phyloP scores from a whole-genome alignment of 192 early-diverging fungal genomes.

The Coemansia sp. region DNA sequence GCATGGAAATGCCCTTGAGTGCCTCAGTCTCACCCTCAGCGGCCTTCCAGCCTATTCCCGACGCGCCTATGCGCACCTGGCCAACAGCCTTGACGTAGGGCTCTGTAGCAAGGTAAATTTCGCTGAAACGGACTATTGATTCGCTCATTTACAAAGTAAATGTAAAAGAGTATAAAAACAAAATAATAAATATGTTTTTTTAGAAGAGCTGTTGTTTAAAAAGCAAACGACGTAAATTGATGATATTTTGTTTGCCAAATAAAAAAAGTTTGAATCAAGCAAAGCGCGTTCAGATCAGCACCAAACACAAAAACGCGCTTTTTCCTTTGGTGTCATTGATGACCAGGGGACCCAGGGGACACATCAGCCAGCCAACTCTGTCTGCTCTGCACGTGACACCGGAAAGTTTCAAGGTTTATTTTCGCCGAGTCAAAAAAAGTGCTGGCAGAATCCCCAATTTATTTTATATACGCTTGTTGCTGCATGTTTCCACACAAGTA shows the following conservation, averaged over 20 bases:
- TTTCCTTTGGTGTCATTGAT: no score
- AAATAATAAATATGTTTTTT: constrained; percentile 8
- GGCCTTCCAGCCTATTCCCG: constrained; percentile 56
- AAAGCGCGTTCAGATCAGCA: no score
- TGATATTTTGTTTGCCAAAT: no score
- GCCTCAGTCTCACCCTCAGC: constrained; percentile 49
- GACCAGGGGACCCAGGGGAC: no score
- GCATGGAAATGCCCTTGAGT: constrained; percentile 30
- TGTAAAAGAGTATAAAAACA: constrained; percentile 5
- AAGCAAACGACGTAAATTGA: no score
- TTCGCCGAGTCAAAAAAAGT: not conserved
- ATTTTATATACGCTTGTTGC: not conserved
- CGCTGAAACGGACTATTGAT: constrained; percentile 34
- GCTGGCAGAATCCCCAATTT: not conserved
- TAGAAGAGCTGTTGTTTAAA: no score
- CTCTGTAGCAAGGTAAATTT: constrained; percentile 52
- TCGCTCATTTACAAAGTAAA: constrained; percentile 28
- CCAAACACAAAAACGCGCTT: no score
- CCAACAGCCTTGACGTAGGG: constrained; percentile 44
- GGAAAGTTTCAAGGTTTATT: not conserved
- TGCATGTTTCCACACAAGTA: not conserved
- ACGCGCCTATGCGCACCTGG: constrained; percentile 48
- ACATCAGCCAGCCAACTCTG: no score
- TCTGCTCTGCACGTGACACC: not conserved
- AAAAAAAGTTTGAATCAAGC: no score